Evolutionary conservation across 805 yeast genomes (phyloP).

Genomic region (Barnettozyma pratensis): DNA sequence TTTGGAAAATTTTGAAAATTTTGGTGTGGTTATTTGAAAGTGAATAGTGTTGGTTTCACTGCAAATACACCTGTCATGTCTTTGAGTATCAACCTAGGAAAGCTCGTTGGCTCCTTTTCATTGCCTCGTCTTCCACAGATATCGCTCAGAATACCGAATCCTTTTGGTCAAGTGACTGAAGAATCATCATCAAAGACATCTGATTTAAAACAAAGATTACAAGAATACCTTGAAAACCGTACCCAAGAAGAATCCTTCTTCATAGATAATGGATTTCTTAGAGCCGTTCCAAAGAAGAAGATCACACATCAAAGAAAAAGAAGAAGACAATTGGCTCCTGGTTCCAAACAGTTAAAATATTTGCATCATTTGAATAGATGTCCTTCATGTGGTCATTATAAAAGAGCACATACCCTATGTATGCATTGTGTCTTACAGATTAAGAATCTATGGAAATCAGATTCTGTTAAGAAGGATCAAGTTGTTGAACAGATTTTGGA

Average conservation of each 20-base stretch:
- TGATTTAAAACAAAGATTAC: conserved; percentile 34
- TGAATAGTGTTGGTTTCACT: no score
- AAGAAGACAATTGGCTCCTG: conserved; percentile 77
- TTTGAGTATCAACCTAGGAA: conserved; percentile 17
- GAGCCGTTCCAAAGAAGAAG: conserved; percentile 94
- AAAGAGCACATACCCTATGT: conserved; percentile 86
- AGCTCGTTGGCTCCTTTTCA: conserved; percentile 10
- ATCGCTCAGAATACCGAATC: conserved; percentile 22
- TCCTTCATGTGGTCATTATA: conserved; percentile 92
- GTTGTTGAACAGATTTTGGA: conserved; percentile 34
- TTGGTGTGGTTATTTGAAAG: neutral
- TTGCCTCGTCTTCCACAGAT: conserved; percentile 24
- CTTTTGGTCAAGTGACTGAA: conserved; percentile 9
- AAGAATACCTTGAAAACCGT: conserved; percentile 25
- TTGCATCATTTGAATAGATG: conserved; percentile 79
- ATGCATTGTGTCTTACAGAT: conserved; percentile 89
- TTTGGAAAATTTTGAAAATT: neutral
- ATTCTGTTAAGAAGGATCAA: conserved; percentile 25
- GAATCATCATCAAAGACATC: conserved; percentile 6
- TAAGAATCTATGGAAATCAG: conserved; percentile 61
- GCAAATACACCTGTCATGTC: conserved; percentile 12
- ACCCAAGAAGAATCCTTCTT: conserved; percentile 32
- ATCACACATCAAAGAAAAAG: conserved; percentile 83
- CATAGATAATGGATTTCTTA: conserved; percentile 65
- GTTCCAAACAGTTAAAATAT: conserved; percentile 72